These are phyloP conservation scores for Dothideomycetes sp. DNA, from an alignment of 2,329 filamentous ascomycete genomes.

Conservation along the genomic window DNA sequence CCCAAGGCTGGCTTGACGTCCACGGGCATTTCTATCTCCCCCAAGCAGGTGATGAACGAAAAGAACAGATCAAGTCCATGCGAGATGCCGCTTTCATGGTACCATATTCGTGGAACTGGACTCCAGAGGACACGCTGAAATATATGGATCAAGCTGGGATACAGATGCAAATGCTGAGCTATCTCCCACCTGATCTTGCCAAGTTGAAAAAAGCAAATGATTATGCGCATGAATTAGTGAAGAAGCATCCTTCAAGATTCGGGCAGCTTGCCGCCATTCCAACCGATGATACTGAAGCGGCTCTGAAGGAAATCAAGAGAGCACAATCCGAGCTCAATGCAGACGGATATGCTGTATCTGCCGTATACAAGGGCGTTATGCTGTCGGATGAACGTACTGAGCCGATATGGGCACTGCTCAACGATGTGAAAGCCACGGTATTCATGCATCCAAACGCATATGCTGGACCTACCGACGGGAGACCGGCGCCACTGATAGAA, in stretches of 20 bases:
- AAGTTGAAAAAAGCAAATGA: background rate
- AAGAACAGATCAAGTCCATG: background rate
- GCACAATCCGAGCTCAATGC: background rate
- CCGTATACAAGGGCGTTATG: background rate
- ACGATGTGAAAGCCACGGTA: background rate
- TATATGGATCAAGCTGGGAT: conserved; percentile 1
- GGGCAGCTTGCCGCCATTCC: background rate
- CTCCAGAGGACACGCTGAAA: background rate
- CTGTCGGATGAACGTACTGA: background rate
- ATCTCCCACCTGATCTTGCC: background rate
- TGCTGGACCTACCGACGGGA: background rate
- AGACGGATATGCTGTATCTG: background rate
- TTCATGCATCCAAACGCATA: background rate
- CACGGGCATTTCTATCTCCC: conserved; percentile 2
- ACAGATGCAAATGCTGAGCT: conserved; percentile 1
- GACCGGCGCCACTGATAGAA: background rate
- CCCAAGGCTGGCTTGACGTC: conserved; percentile 1
- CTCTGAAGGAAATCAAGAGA: background rate
- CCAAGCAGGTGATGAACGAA: background rate
- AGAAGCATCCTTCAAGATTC: conserved; percentile 1
- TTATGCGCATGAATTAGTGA: background rate
- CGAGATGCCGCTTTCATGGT: background rate
- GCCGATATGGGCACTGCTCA: background rate
- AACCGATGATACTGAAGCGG: background rate
- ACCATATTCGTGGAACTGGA: background rate